These are phyloP conservation scores for Calonectria pauciramosa DNA, from an alignment of 2,329 filamentous ascomycete species.

Conservation along the genomic window DNA sequence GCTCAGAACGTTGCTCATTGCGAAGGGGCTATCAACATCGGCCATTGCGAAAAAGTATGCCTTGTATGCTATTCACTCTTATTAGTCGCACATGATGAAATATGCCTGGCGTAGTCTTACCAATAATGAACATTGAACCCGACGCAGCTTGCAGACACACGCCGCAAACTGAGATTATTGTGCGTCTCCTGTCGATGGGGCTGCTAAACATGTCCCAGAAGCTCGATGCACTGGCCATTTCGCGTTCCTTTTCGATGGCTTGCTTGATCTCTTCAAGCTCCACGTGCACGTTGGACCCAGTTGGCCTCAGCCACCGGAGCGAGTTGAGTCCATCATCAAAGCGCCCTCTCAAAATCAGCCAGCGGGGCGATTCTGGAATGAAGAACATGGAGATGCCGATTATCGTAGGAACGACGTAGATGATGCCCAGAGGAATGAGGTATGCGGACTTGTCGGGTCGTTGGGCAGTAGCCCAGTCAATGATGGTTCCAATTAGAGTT, in stretches of 20 bases:
- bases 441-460: slow-evolving; percentile 39
- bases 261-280: slow-evolving; percentile 34
- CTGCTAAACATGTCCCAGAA: slow-evolving; percentile 39
- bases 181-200: slow-evolving; percentile 34
- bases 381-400: slow-evolving; percentile 31
- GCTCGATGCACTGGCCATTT: slow-evolving; percentile 27
- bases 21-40: slow-evolving; percentile 37
- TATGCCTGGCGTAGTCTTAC: neutral
- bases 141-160: slow-evolving; percentile 38
- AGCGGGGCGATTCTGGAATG: slow-evolving; percentile 40
- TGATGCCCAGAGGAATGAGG: slow-evolving; percentile 38
- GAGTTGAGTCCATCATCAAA: slow-evolving; percentile 37
- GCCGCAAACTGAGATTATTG: slow-evolving; percentile 33
- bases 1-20: slow-evolving; percentile 42
- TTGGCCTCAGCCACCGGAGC: slow-evolving; percentile 32
- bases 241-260: slow-evolving; percentile 33
- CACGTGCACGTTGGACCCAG: slow-evolving; percentile 19
- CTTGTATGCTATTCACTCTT: slow-evolving; percentile 32
- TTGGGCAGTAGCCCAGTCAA: slow-evolving; percentile 39
- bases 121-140: slow-evolving; percentile 43
- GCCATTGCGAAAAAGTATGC: slow-evolving; percentile 44
- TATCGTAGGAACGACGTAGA: slow-evolving; percentile 33
- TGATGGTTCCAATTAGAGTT: slow-evolving; percentile 38
- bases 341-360: slow-evolving; percentile 38
- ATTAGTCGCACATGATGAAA: neutral